These are phyloP conservation scores for Artemisia tridentata DNA, from an alignment of 129 eudicot species.

Conservation along the genomic window DNA sequence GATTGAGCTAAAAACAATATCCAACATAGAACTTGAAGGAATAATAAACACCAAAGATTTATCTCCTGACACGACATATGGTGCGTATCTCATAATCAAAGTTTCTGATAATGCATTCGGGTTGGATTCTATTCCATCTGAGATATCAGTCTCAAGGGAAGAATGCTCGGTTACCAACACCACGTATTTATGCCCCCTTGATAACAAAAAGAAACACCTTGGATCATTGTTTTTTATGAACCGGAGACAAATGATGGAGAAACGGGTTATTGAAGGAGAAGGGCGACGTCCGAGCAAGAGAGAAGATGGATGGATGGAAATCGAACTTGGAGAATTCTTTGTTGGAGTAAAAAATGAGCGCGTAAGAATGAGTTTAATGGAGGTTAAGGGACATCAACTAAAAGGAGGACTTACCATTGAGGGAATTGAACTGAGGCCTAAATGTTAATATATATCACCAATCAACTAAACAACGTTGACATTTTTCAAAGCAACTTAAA, in stretches of 20 bases:
- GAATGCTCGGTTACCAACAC: slow-evolving; percentile 34
- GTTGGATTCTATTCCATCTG: slow-evolving; percentile 53
- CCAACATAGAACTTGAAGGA: slow-evolving; percentile 47
- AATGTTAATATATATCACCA: background rate
- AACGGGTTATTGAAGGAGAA: slow-evolving; percentile 38
- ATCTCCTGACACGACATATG: slow-evolving; percentile 53
- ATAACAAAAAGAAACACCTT: slow-evolving; percentile 32
- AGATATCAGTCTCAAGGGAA: slow-evolving; percentile 30
- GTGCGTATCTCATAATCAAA: slow-evolving; percentile 54
- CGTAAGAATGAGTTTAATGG: slow-evolving; percentile 53
- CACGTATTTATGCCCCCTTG: slow-evolving; percentile 31
- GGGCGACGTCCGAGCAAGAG: slow-evolving; percentile 34
- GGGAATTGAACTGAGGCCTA: slow-evolving; percentile 76
- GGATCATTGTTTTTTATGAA: slow-evolving; percentile 41
- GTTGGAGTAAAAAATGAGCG: slow-evolving; percentile 31
- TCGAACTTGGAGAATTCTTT: slow-evolving; percentile 50
- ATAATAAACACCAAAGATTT: slow-evolving; percentile 38
- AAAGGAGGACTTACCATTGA: slow-evolving; percentile 66
- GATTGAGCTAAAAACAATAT: slow-evolving; percentile 49
- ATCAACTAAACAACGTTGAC: slow-evolving; percentile 1
- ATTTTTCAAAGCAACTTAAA: background rate
- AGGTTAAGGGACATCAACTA: slow-evolving; percentile 59
- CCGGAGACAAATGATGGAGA: slow-evolving; percentile 42
- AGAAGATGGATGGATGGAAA: slow-evolving; percentile 62
- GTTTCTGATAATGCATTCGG: slow-evolving; percentile 47